phyloP scores from a whole-genome alignment of 2,329 filamentous ascomycete species.

The Calonectria fujianensis region DNA sequence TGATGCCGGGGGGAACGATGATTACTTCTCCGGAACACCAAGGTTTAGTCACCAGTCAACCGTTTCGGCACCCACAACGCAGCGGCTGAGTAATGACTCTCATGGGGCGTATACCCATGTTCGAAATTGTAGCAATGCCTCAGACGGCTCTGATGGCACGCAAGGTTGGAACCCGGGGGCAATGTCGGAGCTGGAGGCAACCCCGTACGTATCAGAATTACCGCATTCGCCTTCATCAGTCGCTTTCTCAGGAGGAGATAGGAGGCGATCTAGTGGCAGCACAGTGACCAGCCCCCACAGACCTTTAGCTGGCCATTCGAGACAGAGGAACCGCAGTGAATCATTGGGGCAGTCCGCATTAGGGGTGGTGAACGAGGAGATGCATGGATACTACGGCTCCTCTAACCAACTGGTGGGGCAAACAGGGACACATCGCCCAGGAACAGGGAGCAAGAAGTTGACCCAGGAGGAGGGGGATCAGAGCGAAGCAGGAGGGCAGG shows the following conservation, averaged over 20 bases:
- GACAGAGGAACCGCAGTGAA: constrained; percentile 52
- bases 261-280: constrained; percentile 56
- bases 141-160: constrained; percentile 63
- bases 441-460: constrained; percentile 32
- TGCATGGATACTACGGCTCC: constrained; percentile 70
- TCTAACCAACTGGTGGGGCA: constrained; percentile 63
- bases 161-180: constrained; percentile 51
- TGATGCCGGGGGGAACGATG: constrained; percentile 52
- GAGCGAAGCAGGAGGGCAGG: background rate
- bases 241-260: constrained; percentile 45
- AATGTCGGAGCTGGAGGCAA: constrained; percentile 62
- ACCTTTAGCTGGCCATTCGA: constrained; percentile 53
- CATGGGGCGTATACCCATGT: constrained; percentile 61
- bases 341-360: constrained; percentile 50
- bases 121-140: constrained; percentile 66
- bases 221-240: constrained; percentile 56
- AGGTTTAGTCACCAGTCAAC: constrained; percentile 49
- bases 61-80: constrained; percentile 49
- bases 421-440: constrained; percentile 56
- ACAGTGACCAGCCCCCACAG: constrained; percentile 42
- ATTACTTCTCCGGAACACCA: constrained; percentile 55
- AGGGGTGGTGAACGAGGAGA: constrained; percentile 65
- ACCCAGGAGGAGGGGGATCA: constrained; percentile 3
- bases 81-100: constrained; percentile 63
- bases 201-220: constrained; percentile 60